Conservation (phyloP, 805 yeast genomes). For the Ogataea nonfermentans region DNA sequence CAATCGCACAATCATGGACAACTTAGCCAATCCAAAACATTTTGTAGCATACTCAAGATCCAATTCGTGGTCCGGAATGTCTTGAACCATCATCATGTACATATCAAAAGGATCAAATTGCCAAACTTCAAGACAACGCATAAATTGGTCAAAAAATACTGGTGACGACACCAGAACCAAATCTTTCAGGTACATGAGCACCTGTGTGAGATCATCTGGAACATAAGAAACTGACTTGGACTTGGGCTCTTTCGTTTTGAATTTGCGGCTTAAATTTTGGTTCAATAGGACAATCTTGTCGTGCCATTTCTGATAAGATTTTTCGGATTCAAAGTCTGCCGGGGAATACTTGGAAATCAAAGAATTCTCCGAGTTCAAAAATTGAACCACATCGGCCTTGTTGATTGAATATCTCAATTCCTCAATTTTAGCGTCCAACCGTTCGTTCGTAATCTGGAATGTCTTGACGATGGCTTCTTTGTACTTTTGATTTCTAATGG, state of each 20-base stretch:
- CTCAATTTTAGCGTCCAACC: constrained; percentile 8
- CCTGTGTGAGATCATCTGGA: constrained; percentile 19
- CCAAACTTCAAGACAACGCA: constrained; percentile 32
- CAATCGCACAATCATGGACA: constrained; percentile 26
- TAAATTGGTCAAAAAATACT: constrained; percentile 25
- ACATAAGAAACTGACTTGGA: constrained; percentile 8
- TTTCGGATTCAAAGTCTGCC: constrained; percentile 16
- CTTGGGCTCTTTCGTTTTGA: neutral
- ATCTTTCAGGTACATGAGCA: constrained; percentile 14
- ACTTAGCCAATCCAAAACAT: constrained; percentile 26
- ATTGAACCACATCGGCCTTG: constrained; percentile 15
- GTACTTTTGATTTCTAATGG: constrained; percentile 11
- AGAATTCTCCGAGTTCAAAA: constrained; percentile 9
- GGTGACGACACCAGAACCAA: constrained; percentile 22
- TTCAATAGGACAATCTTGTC: constrained; percentile 8
- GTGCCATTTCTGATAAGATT: constrained; percentile 14
- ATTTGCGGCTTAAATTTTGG: constrained; percentile 1
- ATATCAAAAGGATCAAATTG: constrained; percentile 32
- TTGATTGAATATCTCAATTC: constrained; percentile 13
- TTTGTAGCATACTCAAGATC: constrained; percentile 23
- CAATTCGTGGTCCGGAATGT: constrained; percentile 13
- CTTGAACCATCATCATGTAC: constrained; percentile 17
- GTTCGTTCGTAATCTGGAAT: constrained; percentile 9
- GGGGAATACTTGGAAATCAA: constrained; percentile 7
- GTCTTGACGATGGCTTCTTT: constrained; percentile 13